Evolutionary conservation across 805 yeast genomes (phyloP).

Genomic region (Cephaloascus albidus): DNA sequence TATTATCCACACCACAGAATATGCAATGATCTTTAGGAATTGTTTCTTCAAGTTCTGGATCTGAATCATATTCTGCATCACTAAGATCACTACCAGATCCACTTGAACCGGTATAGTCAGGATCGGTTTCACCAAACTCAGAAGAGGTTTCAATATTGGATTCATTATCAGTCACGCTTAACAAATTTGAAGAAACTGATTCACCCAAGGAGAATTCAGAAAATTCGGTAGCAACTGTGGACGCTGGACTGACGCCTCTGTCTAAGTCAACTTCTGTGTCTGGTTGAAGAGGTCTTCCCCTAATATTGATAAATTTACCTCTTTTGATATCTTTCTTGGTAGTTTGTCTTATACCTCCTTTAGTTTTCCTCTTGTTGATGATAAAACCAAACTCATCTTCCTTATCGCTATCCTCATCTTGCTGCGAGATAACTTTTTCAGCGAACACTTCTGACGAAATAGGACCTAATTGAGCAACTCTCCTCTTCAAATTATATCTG

Average conservation of each 20-base stretch:
- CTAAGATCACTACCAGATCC: not conserved
- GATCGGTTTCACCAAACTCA: constrained; percentile 36
- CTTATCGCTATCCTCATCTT: constrained; percentile 8
- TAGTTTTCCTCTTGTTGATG: constrained; percentile 17
- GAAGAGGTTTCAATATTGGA: constrained; percentile 37
- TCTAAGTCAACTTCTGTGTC: constrained; percentile 2
- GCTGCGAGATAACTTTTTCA: constrained; percentile 42
- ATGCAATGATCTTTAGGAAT: constrained; percentile 26
- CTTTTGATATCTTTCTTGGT: constrained; percentile 30
- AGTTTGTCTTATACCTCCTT: constrained; percentile 17
- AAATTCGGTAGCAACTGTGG: constrained; percentile 43
- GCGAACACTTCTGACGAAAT: constrained; percentile 61
- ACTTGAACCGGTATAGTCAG: constrained; percentile 7
- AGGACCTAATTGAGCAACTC: constrained; percentile 79
- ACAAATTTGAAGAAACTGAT: constrained; percentile 6
- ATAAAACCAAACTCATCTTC: constrained; percentile 52
- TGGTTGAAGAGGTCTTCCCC: constrained; percentile 13
- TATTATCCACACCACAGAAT: constrained; percentile 26
- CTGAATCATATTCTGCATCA: not conserved
- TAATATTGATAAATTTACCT: constrained; percentile 7
- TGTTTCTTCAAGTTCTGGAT: constrained; percentile 3
- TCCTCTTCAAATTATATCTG: constrained; percentile 86
- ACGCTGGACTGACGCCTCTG: constrained; percentile 41
- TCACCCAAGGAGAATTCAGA: constrained; percentile 51
- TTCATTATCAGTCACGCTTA: constrained; percentile 10